phyloP scores from a whole-genome alignment of 116 monocot species.

The Phalaenopsis hybrid region DNA sequence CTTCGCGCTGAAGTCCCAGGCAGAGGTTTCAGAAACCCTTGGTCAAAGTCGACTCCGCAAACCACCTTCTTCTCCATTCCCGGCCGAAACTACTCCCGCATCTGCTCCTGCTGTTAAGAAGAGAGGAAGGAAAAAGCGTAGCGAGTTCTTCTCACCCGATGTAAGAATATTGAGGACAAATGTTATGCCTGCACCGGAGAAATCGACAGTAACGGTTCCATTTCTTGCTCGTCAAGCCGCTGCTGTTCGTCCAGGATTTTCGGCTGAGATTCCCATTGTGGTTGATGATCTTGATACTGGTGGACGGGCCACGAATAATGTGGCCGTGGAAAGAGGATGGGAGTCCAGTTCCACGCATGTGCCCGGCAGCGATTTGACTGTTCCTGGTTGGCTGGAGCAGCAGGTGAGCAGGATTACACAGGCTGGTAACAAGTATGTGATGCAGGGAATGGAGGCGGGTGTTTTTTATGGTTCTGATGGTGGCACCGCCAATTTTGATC shows the following conservation, averaged over 20 bases:
- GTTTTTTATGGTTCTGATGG: neutral
- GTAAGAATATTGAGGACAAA: neutral
- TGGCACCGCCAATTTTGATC: neutral
- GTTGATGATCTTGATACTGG: constrained; percentile 10
- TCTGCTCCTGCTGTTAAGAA: neutral
- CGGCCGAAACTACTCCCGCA: too few relatives aligned
- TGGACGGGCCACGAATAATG: neutral
- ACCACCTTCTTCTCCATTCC: constrained; percentile 2
- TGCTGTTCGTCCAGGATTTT: neutral
- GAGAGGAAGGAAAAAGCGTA: neutral
- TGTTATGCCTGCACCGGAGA: neutral
- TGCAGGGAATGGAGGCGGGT: neutral
- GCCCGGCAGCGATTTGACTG: neutral
- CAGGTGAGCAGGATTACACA: constrained; percentile 8
- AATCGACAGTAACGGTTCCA: neutral
- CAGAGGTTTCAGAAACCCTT: constrained; percentile 5
- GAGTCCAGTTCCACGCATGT: neutral
- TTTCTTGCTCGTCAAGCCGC: neutral
- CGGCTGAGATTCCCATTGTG: constrained; percentile 11
- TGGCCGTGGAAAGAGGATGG: neutral
- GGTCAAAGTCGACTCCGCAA: neutral
- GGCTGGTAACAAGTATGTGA: constrained; percentile 5
- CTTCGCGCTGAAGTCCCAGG: constrained; percentile 7
- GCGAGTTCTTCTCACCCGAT: neutral
- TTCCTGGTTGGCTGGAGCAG: constrained; percentile 11